Base-by-base conservation (phyloP, 2,329 filamentous ascomycete species). In the Aspergillus versicolor region DNA sequence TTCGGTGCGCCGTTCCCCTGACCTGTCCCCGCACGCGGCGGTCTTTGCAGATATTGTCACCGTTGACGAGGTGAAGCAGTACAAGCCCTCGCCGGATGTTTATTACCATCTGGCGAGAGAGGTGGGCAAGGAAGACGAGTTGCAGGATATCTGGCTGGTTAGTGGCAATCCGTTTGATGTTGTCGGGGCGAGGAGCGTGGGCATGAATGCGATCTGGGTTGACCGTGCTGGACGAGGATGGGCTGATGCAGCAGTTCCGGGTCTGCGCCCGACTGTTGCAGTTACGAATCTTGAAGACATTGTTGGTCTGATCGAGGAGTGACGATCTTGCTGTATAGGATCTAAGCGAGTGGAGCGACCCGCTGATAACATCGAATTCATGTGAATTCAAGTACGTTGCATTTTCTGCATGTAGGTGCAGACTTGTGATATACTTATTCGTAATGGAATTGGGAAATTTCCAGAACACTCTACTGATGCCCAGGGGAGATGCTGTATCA, bases 111-210 rank as follows among this genome's bases (percentile, higher is more conserved):
- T 90, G 22, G 78, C 82, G 1, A 62, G 78, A 61, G 75, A 76
- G 37, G 77, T 80, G 2, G 81, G 81, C 3, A 82, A 81, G 63
- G 1, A 65, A 78, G 17, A 75, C 79, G 61, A 73, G 69, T 1
- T 30, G 27, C 27, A 30, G 27, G 75, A 81, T 24, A 78, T 91
- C 13, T 91, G 88, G 87, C 72, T 92, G 7, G 80, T 92, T 5
- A 88, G 82, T 62, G 83, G 84, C 1, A 92, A 92, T 67, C 85
- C 89, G 2, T 92, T 92, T 68, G 89, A 92, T 68, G 76, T 88
- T 15, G 81, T 86, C 0, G 89, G 89, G 0, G 86, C 88, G 1
- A 79, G 79, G 59, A 78, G 78, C 1, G 78, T 81, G 5, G 88
- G 88, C 0, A 75, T 91, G 74, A 80, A 82, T 64, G 54, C 54